Conservation (phyloP, 495 filamentous ascomycete species). For the Hyaloscypha finlandica region DNA sequence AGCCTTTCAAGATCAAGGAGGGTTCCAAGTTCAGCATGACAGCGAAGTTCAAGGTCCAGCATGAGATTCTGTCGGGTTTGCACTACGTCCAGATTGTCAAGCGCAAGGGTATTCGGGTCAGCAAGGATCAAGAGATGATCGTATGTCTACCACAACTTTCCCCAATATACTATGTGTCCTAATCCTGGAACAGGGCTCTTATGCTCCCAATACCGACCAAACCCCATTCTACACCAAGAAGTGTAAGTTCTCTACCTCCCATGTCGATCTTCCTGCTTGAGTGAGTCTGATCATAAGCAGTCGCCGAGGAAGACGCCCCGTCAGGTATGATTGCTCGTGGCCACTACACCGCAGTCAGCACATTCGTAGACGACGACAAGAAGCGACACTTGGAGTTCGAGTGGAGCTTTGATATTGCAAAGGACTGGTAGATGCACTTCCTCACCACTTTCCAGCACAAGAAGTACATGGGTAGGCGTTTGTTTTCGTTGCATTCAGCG, state of each 20-base stretch:
- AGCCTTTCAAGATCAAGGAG: slow-evolving; percentile 97
- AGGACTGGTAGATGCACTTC: slow-evolving; percentile 71
- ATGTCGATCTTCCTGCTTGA: background rate
- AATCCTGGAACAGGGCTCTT: slow-evolving; percentile 63
- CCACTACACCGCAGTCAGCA: slow-evolving; percentile 79
- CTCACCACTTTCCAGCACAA: background rate
- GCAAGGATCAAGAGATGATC: slow-evolving; percentile 96
- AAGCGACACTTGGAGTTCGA: slow-evolving; percentile 84
- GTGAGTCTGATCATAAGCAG: slow-evolving; percentile 45
- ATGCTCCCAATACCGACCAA: slow-evolving; percentile 82
- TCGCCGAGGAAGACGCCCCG: slow-evolving; percentile 86
- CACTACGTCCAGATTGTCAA: slow-evolving; percentile 95
- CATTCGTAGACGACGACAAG: slow-evolving; percentile 91
- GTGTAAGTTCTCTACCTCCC: slow-evolving; percentile 59
- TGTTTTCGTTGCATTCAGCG: background rate
- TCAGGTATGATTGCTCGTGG: slow-evolving; percentile 85
- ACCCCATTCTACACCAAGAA: slow-evolving; percentile 84
- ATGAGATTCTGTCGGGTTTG: slow-evolving; percentile 89
- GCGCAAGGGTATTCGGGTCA: slow-evolving; percentile 77
- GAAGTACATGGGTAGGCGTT: background rate
- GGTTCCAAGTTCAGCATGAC: slow-evolving; percentile 90
- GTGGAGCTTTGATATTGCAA: slow-evolving; percentile 92
- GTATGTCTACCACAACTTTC: slow-evolving; percentile 49
- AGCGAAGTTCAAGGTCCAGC: slow-evolving; percentile 89
- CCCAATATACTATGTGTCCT: slow-evolving; percentile 3